Conservation (phyloP, 192 early-diverging fungal species). For the Cetraspora pellucida region DNA sequence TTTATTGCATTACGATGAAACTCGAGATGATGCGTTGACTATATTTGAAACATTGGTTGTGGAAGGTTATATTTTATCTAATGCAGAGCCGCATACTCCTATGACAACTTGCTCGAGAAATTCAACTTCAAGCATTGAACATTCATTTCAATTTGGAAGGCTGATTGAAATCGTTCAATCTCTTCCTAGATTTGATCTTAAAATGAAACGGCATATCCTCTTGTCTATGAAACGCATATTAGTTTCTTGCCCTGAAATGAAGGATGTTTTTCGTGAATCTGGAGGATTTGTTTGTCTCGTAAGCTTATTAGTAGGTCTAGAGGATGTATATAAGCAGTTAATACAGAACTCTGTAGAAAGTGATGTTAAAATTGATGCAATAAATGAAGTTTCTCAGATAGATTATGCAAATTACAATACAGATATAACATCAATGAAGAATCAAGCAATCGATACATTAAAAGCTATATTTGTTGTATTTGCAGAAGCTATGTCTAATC, state of each 20-base stretch:
- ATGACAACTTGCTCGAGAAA: conserved; percentile 21
- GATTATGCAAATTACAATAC: conserved; percentile 35
- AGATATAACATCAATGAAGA: conserved; percentile 41
- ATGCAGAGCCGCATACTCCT: conserved; percentile 22
- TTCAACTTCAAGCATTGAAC: conserved; percentile 33
- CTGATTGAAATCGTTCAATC: conserved; percentile 63
- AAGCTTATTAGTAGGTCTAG: conserved; percentile 58
- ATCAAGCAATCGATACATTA: conserved; percentile 46
- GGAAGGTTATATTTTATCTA: conserved; percentile 41
- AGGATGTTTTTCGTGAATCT: conserved; percentile 58
- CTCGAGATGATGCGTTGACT: conserved; percentile 50
- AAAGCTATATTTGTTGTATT: conserved; percentile 52
- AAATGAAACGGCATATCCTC: conserved; percentile 60
- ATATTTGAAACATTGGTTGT: conserved; percentile 55
- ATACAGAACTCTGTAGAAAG: background rate
- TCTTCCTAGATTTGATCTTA: conserved; percentile 54
- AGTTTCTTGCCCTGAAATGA: conserved; percentile 47
- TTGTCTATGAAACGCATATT: conserved; percentile 55
- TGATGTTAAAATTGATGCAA: conserved; percentile 18
- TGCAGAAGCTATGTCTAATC: conserved; percentile 55
- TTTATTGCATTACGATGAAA: conserved; percentile 56
- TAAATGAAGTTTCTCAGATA: conserved; percentile 32
- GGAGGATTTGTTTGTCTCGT: conserved; percentile 65
- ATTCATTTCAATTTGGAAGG: conserved; percentile 54
- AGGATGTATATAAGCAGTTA: conserved; percentile 47